Percentiles rank a stretch among this genome's conserved stretches.
phyloP scores from a whole-genome alignment of 495 filamentous ascomycete genomes.

The Parathielavia hyrcaniae region DNA sequence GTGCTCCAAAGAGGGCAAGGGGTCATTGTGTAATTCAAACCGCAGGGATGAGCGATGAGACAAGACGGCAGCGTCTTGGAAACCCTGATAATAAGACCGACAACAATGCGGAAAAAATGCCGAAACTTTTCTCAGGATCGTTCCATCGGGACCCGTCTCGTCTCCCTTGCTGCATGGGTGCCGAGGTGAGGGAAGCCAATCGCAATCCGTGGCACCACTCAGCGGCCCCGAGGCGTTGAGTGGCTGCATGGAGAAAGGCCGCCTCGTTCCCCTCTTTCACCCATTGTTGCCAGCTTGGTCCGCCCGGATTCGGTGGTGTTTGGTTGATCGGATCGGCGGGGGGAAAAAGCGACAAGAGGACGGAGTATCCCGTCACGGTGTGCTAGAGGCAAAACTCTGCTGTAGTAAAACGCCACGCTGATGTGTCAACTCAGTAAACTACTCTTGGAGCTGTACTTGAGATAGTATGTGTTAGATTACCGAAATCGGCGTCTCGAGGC shows the following conservation, averaged over 20 bases:
- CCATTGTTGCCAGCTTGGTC: not conserved
- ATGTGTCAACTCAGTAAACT: too few species aligned
- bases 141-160: constrained; percentile 3
- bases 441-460: too few species aligned
- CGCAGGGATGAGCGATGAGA: not conserved
- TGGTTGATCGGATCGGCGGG: not conserved
- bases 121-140: constrained; percentile 7
- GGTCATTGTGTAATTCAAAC: constrained; percentile 1
- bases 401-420: too few species aligned
- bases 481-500: not conserved
- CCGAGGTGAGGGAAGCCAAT: constrained; percentile 10
- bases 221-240: not conserved
- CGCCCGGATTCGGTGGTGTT: not conserved
- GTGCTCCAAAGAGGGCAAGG: not conserved
- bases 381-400: too few species aligned
- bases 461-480: not conserved
- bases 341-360: not conserved
- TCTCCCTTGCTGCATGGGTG: constrained; percentile 6
- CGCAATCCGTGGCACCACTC: not conserved
- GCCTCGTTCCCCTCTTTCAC: not conserved
- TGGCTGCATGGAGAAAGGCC: not conserved
- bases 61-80: not conserved
- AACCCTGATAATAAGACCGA: constrained; percentile 5
- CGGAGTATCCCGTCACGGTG: not conserved
- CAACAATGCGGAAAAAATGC: not conserved